Percentiles rank a stretch among this genome's conserved stretches.
Conservation (phyloP, 148 eudicot genomes). For the Persicaria tinctoria region DNA sequence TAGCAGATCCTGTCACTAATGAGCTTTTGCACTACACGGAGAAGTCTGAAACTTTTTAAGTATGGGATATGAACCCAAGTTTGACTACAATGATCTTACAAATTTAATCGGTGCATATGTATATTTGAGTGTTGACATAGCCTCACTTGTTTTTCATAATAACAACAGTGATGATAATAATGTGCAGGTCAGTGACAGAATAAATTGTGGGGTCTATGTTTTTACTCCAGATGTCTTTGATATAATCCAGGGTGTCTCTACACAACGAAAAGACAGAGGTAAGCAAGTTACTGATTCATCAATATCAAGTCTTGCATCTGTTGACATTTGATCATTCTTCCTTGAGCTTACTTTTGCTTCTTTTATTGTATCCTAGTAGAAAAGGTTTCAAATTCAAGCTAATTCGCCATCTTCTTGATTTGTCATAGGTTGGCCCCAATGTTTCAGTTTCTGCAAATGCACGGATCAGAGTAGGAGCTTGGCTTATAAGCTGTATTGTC, state of each 20-base stretch:
- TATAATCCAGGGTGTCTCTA: constrained; percentile 56
- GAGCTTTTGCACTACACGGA: constrained; percentile 71
- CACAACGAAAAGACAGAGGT: constrained; percentile 61
- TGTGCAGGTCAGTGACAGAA: constrained; percentile 63
- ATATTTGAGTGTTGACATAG: not conserved
- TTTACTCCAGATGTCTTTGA: constrained; percentile 55
- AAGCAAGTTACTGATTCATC: not conserved
- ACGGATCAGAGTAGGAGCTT: constrained; percentile 58
- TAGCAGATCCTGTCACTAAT: constrained; percentile 63
- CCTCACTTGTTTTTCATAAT: constrained; percentile 5
- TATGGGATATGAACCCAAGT: not conserved
- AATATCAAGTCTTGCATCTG: not conserved
- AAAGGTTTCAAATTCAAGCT: not conserved
- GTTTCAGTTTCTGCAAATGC: constrained; percentile 71
- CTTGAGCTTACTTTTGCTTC: not conserved
- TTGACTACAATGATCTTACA: not conserved
- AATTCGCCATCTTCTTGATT: not conserved
- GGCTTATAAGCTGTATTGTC: constrained; percentile 54
- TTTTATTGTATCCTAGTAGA: not conserved
- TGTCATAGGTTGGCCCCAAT: constrained; percentile 62
- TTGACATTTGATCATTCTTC: not conserved
- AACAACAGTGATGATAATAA: constrained; percentile 14
- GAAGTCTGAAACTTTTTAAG: constrained; percentile 64
- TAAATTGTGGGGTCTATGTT: constrained; percentile 70
- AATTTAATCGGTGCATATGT: not conserved